Percentiles rank a stretch among this genome's conserved stretches.
Conservation (phyloP, 495 filamentous ascomycete species). For the Hypomontagnella submonticulosa region DNA sequence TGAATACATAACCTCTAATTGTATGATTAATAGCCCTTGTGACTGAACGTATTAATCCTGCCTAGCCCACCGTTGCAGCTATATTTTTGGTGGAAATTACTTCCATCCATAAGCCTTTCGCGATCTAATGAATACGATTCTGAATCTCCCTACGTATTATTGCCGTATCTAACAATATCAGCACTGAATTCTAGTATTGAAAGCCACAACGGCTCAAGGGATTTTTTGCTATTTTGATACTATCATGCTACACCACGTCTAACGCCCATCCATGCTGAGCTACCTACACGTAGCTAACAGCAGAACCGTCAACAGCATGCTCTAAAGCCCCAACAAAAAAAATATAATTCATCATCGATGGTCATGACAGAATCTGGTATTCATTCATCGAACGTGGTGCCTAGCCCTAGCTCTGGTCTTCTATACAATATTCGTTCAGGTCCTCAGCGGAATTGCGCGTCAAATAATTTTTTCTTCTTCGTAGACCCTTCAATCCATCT, state of each 20-base stretch:
- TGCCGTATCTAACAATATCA: no score
- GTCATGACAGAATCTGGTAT: constrained; percentile 36
- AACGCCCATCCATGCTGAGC: no score
- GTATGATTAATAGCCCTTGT: neutral
- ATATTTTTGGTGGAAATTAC: no score
- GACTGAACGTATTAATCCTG: neutral
- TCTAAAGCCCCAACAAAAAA: constrained; percentile 1
- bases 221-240: no score
- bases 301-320: no score
- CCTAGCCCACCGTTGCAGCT: no score
- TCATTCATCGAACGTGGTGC: constrained; percentile 33
- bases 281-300: no score
- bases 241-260: no score
- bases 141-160: neutral
- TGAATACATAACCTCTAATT: neutral
- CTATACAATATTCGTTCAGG: constrained; percentile 36
- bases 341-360: neutral
- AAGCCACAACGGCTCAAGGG: no score
- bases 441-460: constrained; percentile 4
- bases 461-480: constrained; percentile 3
- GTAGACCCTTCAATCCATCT: constrained; percentile 7
- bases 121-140: constrained; percentile 1
- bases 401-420: constrained; percentile 26
- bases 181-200: no score
- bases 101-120: no score